These are phyloP conservation scores for Neopestalotiopsis sp. DNA, from an alignment of 2,329 filamentous ascomycete species.

Conservation along the genomic window DNA sequence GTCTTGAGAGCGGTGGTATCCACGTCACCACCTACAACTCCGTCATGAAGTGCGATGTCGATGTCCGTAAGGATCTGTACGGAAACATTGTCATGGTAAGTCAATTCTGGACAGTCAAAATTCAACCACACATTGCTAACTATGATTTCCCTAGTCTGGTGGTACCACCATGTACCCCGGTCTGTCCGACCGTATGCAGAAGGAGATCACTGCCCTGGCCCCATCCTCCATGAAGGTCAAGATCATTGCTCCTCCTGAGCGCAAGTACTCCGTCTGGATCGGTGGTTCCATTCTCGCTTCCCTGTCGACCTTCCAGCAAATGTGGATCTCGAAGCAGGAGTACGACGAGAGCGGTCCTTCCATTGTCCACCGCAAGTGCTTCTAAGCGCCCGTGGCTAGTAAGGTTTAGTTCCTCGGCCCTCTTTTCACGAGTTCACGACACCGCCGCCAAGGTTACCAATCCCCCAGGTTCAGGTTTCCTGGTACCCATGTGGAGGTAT, in stretches of 20 bases:
- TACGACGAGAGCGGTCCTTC: conserved; percentile 99
- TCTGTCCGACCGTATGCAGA: conserved; percentile 99
- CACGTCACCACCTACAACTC: conserved; percentile 99
- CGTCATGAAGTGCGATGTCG: conserved; percentile 99
- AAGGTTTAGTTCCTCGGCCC: conserved; percentile 24
- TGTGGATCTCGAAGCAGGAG: conserved; percentile 99
- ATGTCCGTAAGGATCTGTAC: conserved; percentile 99
- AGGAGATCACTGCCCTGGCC: conserved; percentile 99
- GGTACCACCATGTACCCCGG: conserved; percentile 99
- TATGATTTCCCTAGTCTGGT: conserved; percentile 74
- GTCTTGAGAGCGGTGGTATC: conserved; percentile 98
- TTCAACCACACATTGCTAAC: conserved; percentile 36
- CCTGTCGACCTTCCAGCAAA: conserved; percentile 99
- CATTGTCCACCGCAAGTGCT: conserved; percentile 99
- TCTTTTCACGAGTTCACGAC: conserved; percentile 43
- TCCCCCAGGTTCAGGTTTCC: conserved; percentile 44
- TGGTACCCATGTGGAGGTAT: conserved; percentile 50
- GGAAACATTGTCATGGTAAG: conserved; percentile 99
- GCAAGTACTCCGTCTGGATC: conserved; percentile 99
- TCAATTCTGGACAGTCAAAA: conserved; percentile 30
- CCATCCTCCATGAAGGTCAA: conserved; percentile 99
- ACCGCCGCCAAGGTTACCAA: conserved; percentile 51
- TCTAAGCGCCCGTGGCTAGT: conserved; percentile 68
- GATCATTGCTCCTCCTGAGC: conserved; percentile 99
- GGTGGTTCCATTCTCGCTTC: conserved; percentile 99